These are phyloP conservation scores for Sarocladium brachiariae DNA, from an alignment of 2,329 filamentous ascomycete species.

Conservation along the genomic window DNA sequence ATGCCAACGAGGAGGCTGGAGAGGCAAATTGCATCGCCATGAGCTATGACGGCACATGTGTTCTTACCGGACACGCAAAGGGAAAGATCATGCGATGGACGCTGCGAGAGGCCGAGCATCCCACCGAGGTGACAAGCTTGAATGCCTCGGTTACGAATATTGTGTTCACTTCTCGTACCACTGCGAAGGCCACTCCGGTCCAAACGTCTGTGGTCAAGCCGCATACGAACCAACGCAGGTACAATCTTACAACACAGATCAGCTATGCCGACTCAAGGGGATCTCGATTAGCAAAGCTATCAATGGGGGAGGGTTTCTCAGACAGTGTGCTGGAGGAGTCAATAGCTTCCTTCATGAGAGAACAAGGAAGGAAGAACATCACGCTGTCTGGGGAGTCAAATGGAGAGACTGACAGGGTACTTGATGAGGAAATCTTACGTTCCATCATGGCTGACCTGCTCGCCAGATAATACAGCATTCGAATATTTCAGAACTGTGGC, in stretches of 20 bases:
- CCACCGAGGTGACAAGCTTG: constrained; percentile 61
- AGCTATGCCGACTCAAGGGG: constrained; percentile 31
- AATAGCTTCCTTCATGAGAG: constrained; percentile 33
- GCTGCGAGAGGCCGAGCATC: constrained; percentile 53
- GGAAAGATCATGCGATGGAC: constrained; percentile 81
- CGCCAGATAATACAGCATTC: neutral
- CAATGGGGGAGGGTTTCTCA: constrained; percentile 41
- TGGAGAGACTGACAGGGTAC: neutral
- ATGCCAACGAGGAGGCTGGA: constrained; percentile 56
- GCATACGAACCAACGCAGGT: constrained; percentile 58
- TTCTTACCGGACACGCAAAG: constrained; percentile 74
- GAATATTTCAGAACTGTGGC: too few relatives aligned
- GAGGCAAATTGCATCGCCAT: constrained; percentile 61
- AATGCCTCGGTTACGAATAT: constrained; percentile 81
- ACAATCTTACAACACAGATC: constrained; percentile 62
- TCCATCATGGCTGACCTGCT: neutral
- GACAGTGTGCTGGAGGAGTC: constrained; percentile 41
- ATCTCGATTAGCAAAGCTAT: constrained; percentile 38
- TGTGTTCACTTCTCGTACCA: constrained; percentile 37
- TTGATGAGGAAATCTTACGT: neutral
- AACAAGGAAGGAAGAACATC: neutral
- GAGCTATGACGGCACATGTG: constrained; percentile 73
- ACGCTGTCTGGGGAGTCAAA: neutral
- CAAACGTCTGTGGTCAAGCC: constrained; percentile 69
- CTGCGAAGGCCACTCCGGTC: constrained; percentile 43